Evolutionary conservation across 1,284 basidiomycete genomes (phyloP).

Genomic region (Erythrobasidium hasegawianum): DNA sequence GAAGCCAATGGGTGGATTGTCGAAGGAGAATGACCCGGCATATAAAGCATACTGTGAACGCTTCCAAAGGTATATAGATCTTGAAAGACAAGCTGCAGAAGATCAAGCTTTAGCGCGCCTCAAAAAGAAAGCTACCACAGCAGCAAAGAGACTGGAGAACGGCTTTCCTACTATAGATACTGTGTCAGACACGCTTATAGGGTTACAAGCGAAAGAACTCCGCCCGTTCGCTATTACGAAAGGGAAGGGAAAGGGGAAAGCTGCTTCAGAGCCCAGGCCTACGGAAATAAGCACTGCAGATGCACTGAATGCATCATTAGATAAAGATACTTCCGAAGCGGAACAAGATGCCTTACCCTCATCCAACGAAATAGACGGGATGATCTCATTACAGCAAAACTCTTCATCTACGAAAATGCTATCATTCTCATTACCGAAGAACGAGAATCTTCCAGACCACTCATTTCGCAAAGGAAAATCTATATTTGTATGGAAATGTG

Average conservation of each 20-base stretch:
- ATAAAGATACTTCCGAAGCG: neutral
- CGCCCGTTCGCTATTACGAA: neutral
- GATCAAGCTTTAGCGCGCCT: slow-evolving; percentile 18
- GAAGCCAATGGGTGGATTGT: too few relatives aligned
- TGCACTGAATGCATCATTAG: neutral
- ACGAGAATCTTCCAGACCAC: slow-evolving; percentile 3
- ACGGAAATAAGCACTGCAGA: neutral
- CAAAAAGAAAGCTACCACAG: neutral
- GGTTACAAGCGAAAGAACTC: slow-evolving; percentile 4
- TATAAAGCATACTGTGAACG: slow-evolving; percentile 10
- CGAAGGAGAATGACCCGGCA: neutral
- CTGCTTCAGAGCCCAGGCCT: neutral
- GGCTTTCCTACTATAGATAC: neutral
- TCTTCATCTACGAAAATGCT: neutral
- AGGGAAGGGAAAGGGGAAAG: neutral
- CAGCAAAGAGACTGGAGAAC: neutral
- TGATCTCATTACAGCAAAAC: neutral
- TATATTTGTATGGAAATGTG: slow-evolving; percentile 32
- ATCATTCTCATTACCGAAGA: slow-evolving; percentile 3
- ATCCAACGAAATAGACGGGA: neutral
- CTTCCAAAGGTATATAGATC: slow-evolving; percentile 34
- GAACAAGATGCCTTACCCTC: neutral
- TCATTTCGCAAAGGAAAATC: slow-evolving; percentile 19
- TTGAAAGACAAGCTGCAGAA: slow-evolving; percentile 38
- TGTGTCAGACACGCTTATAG: slow-evolving; percentile 3